Percentiles rank a stretch among this genome's conserved stretches.
Evolutionary conservation across 768 basidiomycete genomes (phyloP).

Genomic region (Rubroboletus satanas): DNA sequence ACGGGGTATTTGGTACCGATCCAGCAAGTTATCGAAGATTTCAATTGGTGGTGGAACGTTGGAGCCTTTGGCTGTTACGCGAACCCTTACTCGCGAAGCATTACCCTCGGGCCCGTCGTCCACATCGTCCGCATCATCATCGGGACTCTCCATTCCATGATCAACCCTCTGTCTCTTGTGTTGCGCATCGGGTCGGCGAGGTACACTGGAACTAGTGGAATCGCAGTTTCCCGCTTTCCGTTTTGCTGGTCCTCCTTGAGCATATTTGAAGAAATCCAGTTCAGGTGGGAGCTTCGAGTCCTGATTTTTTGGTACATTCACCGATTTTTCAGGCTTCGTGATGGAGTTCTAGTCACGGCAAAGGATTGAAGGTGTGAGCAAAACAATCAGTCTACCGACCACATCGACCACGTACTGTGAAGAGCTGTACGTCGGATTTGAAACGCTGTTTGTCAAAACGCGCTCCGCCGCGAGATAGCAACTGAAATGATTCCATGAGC

Average conservation of each 20-base stretch:
- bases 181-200: constrained; percentile 6
- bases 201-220: constrained; percentile 11
- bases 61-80: constrained; percentile 71
- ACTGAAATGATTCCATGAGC: constrained; percentile 80
- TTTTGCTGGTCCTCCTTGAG: constrained; percentile 52
- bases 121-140: constrained; percentile 20
- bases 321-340: constrained; percentile 20
- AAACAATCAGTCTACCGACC: not conserved
- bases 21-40: constrained; percentile 55
- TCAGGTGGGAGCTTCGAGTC: constrained; percentile 64
- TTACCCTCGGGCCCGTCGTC: constrained; percentile 23
- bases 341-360: constrained; percentile 23
- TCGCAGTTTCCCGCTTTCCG: constrained; percentile 39
- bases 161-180: constrained; percentile 31
- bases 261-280: constrained; percentile 92
- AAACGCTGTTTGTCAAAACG: constrained; percentile 77
- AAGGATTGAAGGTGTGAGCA: constrained; percentile 1
- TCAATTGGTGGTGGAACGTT: constrained; percentile 59
- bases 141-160: constrained; percentile 21
- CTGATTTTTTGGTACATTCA: constrained; percentile 20
- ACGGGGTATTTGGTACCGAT: constrained; percentile 54
- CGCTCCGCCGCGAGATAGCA: constrained; percentile 83
- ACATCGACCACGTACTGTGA: constrained; percentile 47
- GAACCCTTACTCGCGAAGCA: constrained; percentile 43
- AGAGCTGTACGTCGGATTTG: constrained; percentile 64